Evolutionary conservation across 495 filamentous ascomycete species (phyloP), one percentile per base, ranked within the genome.

Genomic region (Neurospora tetrasperma): DNA sequence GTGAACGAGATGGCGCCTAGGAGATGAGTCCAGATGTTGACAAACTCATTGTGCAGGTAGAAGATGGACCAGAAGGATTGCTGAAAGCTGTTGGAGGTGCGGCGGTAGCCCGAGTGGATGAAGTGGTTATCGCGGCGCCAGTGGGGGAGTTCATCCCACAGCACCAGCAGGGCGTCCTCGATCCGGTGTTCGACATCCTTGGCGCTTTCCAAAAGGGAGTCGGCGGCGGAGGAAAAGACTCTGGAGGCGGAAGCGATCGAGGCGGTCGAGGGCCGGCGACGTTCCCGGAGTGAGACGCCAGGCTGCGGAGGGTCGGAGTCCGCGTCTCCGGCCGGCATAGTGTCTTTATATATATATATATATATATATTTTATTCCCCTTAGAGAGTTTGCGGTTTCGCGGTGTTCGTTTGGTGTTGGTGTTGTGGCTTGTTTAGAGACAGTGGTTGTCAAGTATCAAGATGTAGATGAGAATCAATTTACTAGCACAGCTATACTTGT

Each of bases 21-120:
- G 7, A 97, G 87, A 81, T 98, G 95, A 3, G 92, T 89, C 82
- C 94, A 97, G 78, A 97, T 95, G 81, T 98, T 98, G 74, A 98
- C 91, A n/a, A 88, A 89, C 80, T 98, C 94, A 82, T 97, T 98
- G 84, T 98, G 84, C 71, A 85, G 74, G 75, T 81, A 79, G 73
- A 75, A 73, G 27, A 84, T 75, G 75, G 77, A 79, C 43, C 59
- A 20, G 39, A 86, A 74, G 18, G 82, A 84, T n/a, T 43, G 31
- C 41, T 48, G 54, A 77, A 82, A 81, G 75, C 78, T 81, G 78
- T 84, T 77, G 77, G 78, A 80, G 9, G 80, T 81, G 2, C 72
- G 76, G 1, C 84, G 82, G 78, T 86, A 86, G 70, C 83, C 83
- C 10, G 74, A 35, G 14, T 72, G 71, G 76, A 86, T 85, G 80